Conservation (phyloP, 2,329 filamentous ascomycete genomes). For the Trichoderma atroviride region DNA sequence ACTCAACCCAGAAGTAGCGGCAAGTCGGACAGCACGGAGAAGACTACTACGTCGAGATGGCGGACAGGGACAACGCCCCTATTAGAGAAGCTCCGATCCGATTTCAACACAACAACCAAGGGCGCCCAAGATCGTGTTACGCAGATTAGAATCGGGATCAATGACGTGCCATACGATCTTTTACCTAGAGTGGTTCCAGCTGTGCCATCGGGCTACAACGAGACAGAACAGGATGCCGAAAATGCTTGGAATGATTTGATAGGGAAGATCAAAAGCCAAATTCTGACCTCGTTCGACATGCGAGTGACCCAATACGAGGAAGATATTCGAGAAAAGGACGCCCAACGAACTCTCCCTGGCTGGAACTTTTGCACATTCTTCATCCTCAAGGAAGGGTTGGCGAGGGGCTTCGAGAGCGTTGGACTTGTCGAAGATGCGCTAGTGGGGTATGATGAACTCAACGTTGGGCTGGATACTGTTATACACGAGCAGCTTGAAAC, state of each 20-base stretch:
- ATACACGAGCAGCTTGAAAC: constrained; percentile 71
- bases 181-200: constrained; percentile 65
- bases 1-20: constrained; percentile 71
- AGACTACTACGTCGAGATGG: constrained; percentile 72
- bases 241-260: constrained; percentile 84
- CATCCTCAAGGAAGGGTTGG: constrained; percentile 92
- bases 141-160: constrained; percentile 78
- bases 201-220: constrained; percentile 65
- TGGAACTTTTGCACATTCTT: constrained; percentile 99
- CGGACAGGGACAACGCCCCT: constrained; percentile 78
- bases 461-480: constrained; percentile 80
- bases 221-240: constrained; percentile 76
- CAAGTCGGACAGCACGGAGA: constrained; percentile 63
- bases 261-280: constrained; percentile 81
- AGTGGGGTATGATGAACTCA: constrained; percentile 92
- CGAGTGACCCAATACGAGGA: constrained; percentile 95
- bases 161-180: constrained; percentile 67
- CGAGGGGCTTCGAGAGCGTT: constrained; percentile 92
- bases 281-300: constrained; percentile 85
- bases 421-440: constrained; percentile 94
- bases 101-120: constrained; percentile 80
- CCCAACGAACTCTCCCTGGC: constrained; percentile 81
- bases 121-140: constrained; percentile 74
- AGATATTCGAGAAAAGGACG: constrained; percentile 92
- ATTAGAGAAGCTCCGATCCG: constrained; percentile 83